Evolutionary conservation across 495 filamentous ascomycete genomes (phyloP).

Genomic region (Aspergillus heteromorphus): DNA sequence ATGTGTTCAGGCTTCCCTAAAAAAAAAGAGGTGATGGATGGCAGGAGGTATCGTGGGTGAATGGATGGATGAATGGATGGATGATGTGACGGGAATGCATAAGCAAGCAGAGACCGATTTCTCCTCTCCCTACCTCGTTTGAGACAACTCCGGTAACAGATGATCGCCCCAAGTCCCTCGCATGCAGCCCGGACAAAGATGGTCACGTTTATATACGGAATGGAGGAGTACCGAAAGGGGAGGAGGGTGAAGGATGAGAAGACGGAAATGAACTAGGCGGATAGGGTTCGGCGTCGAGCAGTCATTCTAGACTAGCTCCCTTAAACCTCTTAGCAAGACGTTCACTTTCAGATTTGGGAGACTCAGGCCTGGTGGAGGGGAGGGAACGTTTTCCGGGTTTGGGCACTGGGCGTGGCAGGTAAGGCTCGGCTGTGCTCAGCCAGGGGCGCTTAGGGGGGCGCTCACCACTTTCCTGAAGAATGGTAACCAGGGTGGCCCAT

Average conservation of each 20-base stretch:
- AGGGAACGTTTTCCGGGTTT: conserved; percentile 26
- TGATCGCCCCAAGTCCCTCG: too few species aligned
- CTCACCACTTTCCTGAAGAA: conserved; percentile 96
- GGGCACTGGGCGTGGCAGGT: conserved; percentile 26
- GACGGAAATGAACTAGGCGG: not conserved
- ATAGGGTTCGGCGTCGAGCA: conserved; percentile 1
- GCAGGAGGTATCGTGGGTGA: not conserved
- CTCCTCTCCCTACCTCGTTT: too few species aligned
- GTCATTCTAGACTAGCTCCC: conserved; percentile 85
- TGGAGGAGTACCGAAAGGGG: not conserved
- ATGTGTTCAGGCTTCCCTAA: too few species aligned
- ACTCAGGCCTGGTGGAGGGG: conserved; percentile 31
- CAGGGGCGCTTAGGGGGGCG: conserved; percentile 77
- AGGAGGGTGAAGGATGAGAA: not conserved
- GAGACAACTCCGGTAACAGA: too few species aligned
- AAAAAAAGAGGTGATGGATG: not conserved
- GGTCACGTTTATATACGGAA: not conserved
- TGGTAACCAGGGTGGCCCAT: conserved; percentile 89
- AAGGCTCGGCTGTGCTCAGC: conserved; percentile 36
- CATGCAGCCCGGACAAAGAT: not conserved
- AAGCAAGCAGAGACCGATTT: not conserved
- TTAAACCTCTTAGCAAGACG: conserved; percentile 98
- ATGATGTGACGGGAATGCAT: not conserved
- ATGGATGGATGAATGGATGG: too few species aligned
- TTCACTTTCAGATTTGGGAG: conserved; percentile 53